A percentile compares a stretch with the other conserved stretches of the same genome.
Evolutionary conservation across 2,329 filamentous ascomycete genomes (phyloP).

Genomic region (Hirsutella minnesotensis): DNA sequence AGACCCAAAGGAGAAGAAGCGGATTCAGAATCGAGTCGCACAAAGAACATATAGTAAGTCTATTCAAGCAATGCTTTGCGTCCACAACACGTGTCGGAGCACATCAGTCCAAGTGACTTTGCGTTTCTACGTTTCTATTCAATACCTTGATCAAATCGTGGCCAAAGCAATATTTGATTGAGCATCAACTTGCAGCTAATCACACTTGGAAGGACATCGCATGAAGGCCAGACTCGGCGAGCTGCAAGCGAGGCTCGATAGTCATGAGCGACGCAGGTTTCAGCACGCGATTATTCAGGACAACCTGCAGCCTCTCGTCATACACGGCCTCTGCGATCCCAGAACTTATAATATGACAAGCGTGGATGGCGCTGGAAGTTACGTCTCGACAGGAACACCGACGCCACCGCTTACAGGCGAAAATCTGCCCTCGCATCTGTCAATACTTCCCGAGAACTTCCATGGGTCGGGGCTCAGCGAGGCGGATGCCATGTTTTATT

Average conservation of each 20-base stretch:
- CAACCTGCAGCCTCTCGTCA: not conserved
- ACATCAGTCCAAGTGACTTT: not conserved
- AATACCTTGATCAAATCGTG: no score
- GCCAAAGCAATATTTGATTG: no score
- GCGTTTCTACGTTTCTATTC: no score
- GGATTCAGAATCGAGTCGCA: constrained; percentile 19
- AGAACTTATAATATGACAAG: not conserved
- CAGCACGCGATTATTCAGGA: not conserved
- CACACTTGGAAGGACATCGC: constrained; percentile 13
- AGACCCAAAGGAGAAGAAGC: constrained; percentile 19
- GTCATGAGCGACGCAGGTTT: constrained; percentile 10
- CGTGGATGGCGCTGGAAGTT: not conserved
- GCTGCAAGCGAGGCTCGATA: constrained; percentile 17
- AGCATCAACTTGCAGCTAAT: not conserved
- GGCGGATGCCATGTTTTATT: constrained; percentile 5
- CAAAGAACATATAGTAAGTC: constrained; percentile 20
- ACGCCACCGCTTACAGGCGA: constrained; percentile 5
- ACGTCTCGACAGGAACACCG: not conserved
- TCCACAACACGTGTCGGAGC: no score
- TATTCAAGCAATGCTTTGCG: no score
- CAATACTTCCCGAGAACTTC: constrained; percentile 5
- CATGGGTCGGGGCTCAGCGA: constrained; percentile 7
- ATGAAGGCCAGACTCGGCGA: constrained; percentile 19
- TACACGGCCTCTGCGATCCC: not conserved
- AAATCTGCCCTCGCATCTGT: constrained; percentile 2